phyloP scores from a whole-genome alignment of 176 grass and related monocot species.

The Alloteropsis semialata region DNA sequence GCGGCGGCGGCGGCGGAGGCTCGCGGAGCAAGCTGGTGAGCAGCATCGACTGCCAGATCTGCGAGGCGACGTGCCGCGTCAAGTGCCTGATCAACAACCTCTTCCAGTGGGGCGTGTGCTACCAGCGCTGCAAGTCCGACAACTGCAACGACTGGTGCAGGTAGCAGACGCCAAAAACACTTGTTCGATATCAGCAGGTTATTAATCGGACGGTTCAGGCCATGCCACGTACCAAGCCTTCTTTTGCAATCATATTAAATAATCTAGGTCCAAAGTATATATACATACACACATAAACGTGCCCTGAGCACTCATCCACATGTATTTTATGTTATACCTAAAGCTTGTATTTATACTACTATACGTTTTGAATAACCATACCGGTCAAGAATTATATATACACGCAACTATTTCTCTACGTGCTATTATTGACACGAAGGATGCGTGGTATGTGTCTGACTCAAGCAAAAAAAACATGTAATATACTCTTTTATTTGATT shows the following conservation, averaged over 20 bases:
- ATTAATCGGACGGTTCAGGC: neutral
- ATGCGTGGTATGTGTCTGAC: no score
- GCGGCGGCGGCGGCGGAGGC: neutral
- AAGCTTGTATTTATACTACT: neutral
- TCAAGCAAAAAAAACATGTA: no score
- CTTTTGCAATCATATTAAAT: neutral
- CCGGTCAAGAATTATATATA: neutral
- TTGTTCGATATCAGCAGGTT: no score
- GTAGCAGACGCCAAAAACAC: no score
- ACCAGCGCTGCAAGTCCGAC: conserved; percentile 44
- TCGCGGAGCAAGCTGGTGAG: conserved; percentile 23
- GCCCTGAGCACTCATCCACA: neutral
- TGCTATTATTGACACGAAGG: no score
- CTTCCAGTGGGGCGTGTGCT: conserved; percentile 54
- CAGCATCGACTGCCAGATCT: conserved; percentile 57
- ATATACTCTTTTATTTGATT: no score
- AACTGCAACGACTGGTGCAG: conserved; percentile 61
- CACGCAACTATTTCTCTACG: neutral
- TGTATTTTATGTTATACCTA: neutral
- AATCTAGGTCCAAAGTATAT: neutral
- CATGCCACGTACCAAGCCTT: neutral
- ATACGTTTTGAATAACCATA: neutral
- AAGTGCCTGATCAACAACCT: conserved; percentile 59
- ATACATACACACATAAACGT: neutral
- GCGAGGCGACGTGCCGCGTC: conserved; percentile 50